phyloP scores from a whole-genome alignment of 2,329 filamentous ascomycete species.

The Fusarium tuaranense region DNA sequence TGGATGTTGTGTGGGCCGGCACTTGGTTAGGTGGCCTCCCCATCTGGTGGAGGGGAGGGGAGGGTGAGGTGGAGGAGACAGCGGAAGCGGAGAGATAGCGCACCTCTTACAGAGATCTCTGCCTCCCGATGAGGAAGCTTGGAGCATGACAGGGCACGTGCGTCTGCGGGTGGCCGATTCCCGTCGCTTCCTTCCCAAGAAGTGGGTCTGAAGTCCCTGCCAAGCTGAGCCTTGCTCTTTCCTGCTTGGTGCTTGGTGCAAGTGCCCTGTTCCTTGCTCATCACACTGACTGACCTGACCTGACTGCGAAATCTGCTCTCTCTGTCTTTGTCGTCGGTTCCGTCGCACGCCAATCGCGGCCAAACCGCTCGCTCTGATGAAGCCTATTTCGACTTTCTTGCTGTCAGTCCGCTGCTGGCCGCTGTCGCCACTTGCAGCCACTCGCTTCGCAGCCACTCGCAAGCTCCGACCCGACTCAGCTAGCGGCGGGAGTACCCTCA shows the following conservation, averaged over 20 bases:
- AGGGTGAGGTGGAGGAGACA: constrained; percentile 5
- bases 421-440: background rate
- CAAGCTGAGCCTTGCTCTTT: constrained; percentile 22
- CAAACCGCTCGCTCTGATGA: background rate
- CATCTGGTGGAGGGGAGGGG: background rate
- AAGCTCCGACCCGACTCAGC: constrained; percentile 22
- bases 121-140: constrained; percentile 29
- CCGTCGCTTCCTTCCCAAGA: constrained; percentile 18
- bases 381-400: constrained; percentile 2
- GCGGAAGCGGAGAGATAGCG: constrained; percentile 26
- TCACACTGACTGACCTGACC: background rate
- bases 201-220: constrained; percentile 20
- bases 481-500: constrained; percentile 41
- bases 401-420: background rate
- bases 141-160: constrained; percentile 37
- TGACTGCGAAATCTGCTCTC: constrained; percentile 2
- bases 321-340: background rate
- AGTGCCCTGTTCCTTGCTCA: constrained; percentile 8
- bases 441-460: constrained; percentile 7
- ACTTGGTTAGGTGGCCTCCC: background rate
- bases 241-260: background rate
- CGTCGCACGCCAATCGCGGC: constrained; percentile 17
- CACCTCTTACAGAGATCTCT: constrained; percentile 23
- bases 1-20: background rate
- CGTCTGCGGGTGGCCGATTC: constrained; percentile 38